phyloP scores from a whole-genome alignment of 495 filamentous ascomycete genomes.

The Terfezia claveryi region DNA sequence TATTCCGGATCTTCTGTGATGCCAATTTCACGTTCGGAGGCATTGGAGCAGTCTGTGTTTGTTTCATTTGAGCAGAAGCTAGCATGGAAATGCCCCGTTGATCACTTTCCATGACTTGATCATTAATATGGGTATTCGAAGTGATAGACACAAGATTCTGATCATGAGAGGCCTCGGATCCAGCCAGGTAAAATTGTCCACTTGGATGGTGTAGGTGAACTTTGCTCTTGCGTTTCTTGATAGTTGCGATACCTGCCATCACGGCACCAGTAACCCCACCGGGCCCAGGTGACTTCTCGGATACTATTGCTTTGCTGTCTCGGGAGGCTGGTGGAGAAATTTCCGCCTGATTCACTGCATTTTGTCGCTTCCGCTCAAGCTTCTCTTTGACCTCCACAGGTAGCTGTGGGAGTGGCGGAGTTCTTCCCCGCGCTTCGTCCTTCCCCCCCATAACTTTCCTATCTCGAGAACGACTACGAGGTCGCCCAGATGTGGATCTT shows the following conservation, averaged over 20 bases:
- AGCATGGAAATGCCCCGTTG: background rate
- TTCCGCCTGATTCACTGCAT: background rate
- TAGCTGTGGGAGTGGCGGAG: background rate
- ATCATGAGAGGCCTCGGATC: background rate
- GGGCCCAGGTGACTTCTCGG: background rate
- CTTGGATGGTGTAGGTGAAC: background rate
- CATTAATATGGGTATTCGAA: too few relatives aligned
- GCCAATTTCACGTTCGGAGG: background rate
- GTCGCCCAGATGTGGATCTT: too few relatives aligned
- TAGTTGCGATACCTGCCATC: background rate
- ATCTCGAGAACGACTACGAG: background rate
- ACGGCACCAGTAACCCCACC: background rate
- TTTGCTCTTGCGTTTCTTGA: background rate
- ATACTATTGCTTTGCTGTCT: background rate
- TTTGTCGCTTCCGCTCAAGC: background rate
- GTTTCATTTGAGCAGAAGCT: background rate
- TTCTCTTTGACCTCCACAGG: background rate
- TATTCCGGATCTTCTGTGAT: background rate
- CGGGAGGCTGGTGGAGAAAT: background rate
- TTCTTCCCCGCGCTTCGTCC: background rate
- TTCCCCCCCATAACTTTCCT: background rate
- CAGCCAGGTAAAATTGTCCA: background rate
- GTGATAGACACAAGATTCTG: background rate
- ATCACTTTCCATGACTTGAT: too few relatives aligned
- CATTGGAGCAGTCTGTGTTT: background rate